Base-by-base conservation (phyloP, 495 filamentous ascomycete genomes). In the Physcia stellaris region DNA sequence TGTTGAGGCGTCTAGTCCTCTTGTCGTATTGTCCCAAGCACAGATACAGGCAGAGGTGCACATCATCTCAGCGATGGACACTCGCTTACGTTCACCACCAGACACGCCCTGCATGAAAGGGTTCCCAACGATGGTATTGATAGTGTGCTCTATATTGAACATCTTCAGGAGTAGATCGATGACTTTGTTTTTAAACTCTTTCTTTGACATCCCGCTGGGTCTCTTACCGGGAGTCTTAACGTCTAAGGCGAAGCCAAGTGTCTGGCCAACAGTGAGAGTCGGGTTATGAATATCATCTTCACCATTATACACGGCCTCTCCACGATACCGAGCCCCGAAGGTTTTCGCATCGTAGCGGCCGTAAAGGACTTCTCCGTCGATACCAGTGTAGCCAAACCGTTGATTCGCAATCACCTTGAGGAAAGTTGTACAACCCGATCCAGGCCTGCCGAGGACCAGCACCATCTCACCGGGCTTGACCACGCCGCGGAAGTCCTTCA, bases 271-370 rank as follows among this genome's bases (percentile, higher is more conserved):
- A 2, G 79, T 90, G 24, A 94, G 59, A 6, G 68, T 64, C 3
- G 85, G 79, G 50, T 88, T 75, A 55, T 88, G 83, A 31, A 76
- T 65, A 45, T 92, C 85, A 39, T 90, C 83, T 56, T 90, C 83
- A 10, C 68, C 70, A 48, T 86, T 86, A 54, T 86, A 86, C 50
- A 79, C 83, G 49, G 86, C 79, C 54, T 94, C 81, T 24, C 82
- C 81, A 31, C 79, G 70, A 58, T 83, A 88, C 39, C 70, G 63
- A 48, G 74, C 71, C 31, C 69, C 60, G n/a, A n/a, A n/a, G 47
- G 80, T 77, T 32, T 63, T 53, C 2, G 73, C 62, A 53, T 73
- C 68, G 0, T 70, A 71, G 6, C 72, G 73, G 6, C 78, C 80
- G 52, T 80, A 84, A 0, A 54, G 57, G 10, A 84, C 75, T 27